Evolutionary conservation across 495 filamentous ascomycete species (phyloP), one percentile per base, ranked within the genome.

Genomic region (Aspergillus heteromorphus): DNA sequence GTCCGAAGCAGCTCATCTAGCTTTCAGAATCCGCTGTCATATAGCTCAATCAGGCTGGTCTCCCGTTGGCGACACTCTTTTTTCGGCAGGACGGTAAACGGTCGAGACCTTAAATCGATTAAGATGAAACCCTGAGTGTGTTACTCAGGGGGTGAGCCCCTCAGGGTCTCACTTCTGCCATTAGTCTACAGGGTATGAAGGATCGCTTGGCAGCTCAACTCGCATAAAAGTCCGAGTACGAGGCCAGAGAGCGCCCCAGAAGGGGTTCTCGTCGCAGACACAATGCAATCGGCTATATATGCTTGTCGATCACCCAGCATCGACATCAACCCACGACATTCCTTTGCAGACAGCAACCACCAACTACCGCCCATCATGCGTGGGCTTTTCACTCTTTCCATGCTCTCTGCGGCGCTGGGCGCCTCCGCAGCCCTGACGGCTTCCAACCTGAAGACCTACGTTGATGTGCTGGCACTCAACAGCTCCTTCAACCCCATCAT

Each of bases 401-500:
- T 68, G 53, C 65, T 70, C 45, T 68, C 65, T 51, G 51, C 61
- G 40, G 63, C 60, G 62, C 65, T 65, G 63, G 59, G 58, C 52
- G 62, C 58, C 50, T 51, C 59, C 14, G 58, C 65, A 38, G 57
- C 51, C 18, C 51, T 71, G 16, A 53, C 61, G 23, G 48, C 52
- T 30, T 66, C 65, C 13, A 65, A 64, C 43, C 60, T 79, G 18
- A 59, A 70, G 51, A 77, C 70, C 38, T 62, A 72, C 40, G 67
- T 72, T 48, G 68, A 77, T 60, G 67, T 68, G 52, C 65, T 81
- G 53, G 62, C 65, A 49, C 65, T 79, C 17, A 60, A 64, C 45
- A 62, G 57, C 34, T 51, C 64, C 17, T 80, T 80, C 57, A 72
- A 78, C 53, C 78, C 79, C 10, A 69, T 81, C 25, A 73, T 76